phyloP scores from a whole-genome alignment of 2,329 filamentous ascomycete species.

The Trichoderma guizhouense region DNA sequence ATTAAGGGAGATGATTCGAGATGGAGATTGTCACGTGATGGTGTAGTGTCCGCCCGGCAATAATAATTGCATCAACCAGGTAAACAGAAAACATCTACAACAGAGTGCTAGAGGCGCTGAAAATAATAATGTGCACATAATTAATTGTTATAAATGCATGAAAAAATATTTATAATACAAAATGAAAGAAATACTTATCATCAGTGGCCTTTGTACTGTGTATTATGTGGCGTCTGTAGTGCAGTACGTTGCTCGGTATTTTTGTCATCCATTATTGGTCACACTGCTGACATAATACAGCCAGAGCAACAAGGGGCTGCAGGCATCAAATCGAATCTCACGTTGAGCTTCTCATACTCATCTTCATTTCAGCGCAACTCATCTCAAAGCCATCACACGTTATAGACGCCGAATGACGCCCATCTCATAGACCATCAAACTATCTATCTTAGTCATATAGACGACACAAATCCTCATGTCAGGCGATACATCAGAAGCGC shows the following conservation, averaged over 20 bases:
- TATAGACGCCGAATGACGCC: not conserved
- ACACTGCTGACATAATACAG: not conserved
- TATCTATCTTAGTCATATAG: not conserved
- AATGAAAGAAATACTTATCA: too few species aligned
- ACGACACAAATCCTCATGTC: not conserved
- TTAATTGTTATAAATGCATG: not conserved
- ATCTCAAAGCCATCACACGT: not conserved
- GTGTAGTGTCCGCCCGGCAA: too few species aligned
- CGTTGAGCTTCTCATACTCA: not conserved
- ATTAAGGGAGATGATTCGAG: not conserved
- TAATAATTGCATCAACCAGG: not conserved
- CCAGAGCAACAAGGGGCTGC: not conserved
- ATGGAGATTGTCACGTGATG: not conserved
- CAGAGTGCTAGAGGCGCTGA: too few species aligned
- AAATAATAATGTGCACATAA: too few species aligned
- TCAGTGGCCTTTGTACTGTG: not conserved
- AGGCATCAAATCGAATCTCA: not conserved
- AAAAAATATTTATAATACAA: too few species aligned
- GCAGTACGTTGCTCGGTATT: not conserved
- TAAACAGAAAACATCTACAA: not conserved
- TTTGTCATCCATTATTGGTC: not conserved
- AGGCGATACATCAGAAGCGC: not conserved
- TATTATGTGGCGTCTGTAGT: not conserved
- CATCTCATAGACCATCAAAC: not conserved
- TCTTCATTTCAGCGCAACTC: not conserved